Evolutionary conservation across 371 early-diverging fungal genomes (phyloP).

Genomic region (Circinella umbellata): DNA sequence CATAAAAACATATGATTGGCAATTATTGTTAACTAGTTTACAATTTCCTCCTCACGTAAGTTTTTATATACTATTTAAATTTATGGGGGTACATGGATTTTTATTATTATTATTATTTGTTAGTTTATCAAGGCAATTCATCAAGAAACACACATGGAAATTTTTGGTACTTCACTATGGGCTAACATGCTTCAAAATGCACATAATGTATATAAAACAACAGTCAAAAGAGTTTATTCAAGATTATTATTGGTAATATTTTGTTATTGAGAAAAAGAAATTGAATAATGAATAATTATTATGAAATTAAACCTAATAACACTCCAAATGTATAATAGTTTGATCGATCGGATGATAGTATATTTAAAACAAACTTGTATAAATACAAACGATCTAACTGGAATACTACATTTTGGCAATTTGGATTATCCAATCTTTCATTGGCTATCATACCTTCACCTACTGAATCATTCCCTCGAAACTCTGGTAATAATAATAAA

Average conservation of each 20-base stretch:
- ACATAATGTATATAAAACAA: background rate
- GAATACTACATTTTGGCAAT: slow-evolving; percentile 9
- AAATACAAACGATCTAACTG: background rate
- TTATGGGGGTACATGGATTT: background rate
- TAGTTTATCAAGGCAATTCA: background rate
- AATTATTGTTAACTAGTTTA: background rate
- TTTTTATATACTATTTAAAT: background rate
- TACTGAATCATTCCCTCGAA: slow-evolving; percentile 8
- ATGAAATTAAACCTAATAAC: background rate
- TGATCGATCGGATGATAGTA: slow-evolving; percentile 17
- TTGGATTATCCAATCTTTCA: slow-evolving; percentile 2
- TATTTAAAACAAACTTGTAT: slow-evolving; percentile 6
- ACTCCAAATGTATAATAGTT: slow-evolving; percentile 10
- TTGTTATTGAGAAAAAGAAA: background rate
- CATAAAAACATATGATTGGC: background rate
- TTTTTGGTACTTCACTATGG: slow-evolving; percentile 14
- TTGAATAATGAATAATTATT: background rate
- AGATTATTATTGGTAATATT: slow-evolving; percentile 13
- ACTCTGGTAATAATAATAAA: slow-evolving; percentile 5
- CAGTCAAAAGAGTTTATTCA: background rate
- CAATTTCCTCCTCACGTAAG: slow-evolving; percentile 13
- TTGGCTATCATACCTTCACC: slow-evolving; percentile 2
- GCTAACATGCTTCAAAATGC: slow-evolving; percentile 14
- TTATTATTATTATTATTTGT: too few species aligned
- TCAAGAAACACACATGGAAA: background rate